Percentiles rank a stretch among this genome's conserved stretches.
These are phyloP conservation scores for Hemisphaericaspora nanyangensis DNA, from an alignment of 805 yeast species.

Conservation along the genomic window DNA sequence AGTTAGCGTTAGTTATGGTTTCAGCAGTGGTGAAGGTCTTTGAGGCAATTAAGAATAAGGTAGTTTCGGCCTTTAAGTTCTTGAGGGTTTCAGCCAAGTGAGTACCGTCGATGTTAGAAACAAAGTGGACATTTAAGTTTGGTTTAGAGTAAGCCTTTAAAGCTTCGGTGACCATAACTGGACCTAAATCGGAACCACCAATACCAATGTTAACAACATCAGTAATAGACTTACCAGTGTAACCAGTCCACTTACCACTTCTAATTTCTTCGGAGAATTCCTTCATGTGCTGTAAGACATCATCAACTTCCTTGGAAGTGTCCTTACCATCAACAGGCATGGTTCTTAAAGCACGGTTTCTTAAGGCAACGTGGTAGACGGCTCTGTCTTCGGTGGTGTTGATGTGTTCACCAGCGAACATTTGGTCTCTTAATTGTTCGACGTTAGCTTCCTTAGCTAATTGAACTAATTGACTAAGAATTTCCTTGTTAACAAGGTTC, in stretches of 20 bases:
- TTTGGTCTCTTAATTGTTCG: slow-evolving; percentile 79
- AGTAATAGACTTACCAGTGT: slow-evolving; percentile 90
- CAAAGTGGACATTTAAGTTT: slow-evolving; percentile 80
- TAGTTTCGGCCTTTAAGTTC: slow-evolving; percentile 79
- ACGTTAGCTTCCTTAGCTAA: slow-evolving; percentile 91
- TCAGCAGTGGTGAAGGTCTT: slow-evolving; percentile 99
- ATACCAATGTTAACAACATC: slow-evolving; percentile 97
- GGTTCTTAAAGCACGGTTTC: slow-evolving; percentile 83
- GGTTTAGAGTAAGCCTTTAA: slow-evolving; percentile 82
- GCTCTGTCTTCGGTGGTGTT: slow-evolving; percentile 96
- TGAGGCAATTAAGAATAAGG: slow-evolving; percentile 88
- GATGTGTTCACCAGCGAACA: slow-evolving; percentile 92
- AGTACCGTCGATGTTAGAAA: slow-evolving; percentile 98
- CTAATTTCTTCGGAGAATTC: slow-evolving; percentile 88
- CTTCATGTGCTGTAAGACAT: slow-evolving; percentile 92
- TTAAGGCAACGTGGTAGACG: slow-evolving; percentile 92
- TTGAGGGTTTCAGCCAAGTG: slow-evolving; percentile 90
- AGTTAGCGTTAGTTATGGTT: slow-evolving; percentile 92
- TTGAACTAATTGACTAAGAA: slow-evolving; percentile 59
- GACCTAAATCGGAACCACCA: slow-evolving; percentile 98
- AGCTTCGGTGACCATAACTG: slow-evolving; percentile 99
- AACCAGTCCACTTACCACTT: slow-evolving; percentile 95
- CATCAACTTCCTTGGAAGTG: slow-evolving; percentile 88
- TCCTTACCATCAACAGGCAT: slow-evolving; percentile 88
- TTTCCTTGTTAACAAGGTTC: slow-evolving; percentile 86